phyloP scores from a whole-genome alignment of 208 protist species.

The Sergeia podlipaevii region DNA sequence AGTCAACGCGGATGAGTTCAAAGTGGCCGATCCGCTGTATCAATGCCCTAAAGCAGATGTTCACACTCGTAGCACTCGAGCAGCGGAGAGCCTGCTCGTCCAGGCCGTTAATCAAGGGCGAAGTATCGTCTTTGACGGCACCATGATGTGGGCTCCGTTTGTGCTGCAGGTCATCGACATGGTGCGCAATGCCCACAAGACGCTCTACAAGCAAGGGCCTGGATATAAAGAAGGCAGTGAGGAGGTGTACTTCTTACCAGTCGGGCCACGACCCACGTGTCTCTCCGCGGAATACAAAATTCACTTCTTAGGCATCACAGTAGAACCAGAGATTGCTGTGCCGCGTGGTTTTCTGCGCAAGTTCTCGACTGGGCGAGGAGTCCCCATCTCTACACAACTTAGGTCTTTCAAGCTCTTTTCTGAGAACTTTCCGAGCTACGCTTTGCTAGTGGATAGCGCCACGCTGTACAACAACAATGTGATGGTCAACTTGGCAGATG shows the following conservation, averaged over 20 bases:
- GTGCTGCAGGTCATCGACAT: conserved; percentile 74
- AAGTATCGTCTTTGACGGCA: conserved; percentile 84
- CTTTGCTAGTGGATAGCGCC: conserved; percentile 45
- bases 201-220: conserved; percentile 55
- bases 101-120: conserved; percentile 76
- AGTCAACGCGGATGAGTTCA: conserved; percentile 86
- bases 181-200: conserved; percentile 72
- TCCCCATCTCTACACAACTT: conserved; percentile 75
- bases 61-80: conserved; percentile 61
- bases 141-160: conserved; percentile 91
- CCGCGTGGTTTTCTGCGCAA: conserved; percentile 82
- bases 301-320: conserved; percentile 75
- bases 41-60: conserved; percentile 20
- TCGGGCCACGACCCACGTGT: conserved; percentile 23
- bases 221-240: conserved; percentile 46
- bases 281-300: conserved; percentile 68
- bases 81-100: conserved; percentile 77
- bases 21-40: conserved; percentile 29
- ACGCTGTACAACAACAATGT: conserved; percentile 89
- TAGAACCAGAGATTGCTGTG: conserved; percentile 82
- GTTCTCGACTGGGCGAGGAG: conserved; percentile 73
- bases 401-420: conserved; percentile 87
- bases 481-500: conserved; percentile 72
- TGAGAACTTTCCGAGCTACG: conserved; percentile 73
- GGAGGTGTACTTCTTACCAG: conserved; percentile 68